Conservation (phyloP, 805 yeast genomes). For the Yarrowia osloensis region DNA sequence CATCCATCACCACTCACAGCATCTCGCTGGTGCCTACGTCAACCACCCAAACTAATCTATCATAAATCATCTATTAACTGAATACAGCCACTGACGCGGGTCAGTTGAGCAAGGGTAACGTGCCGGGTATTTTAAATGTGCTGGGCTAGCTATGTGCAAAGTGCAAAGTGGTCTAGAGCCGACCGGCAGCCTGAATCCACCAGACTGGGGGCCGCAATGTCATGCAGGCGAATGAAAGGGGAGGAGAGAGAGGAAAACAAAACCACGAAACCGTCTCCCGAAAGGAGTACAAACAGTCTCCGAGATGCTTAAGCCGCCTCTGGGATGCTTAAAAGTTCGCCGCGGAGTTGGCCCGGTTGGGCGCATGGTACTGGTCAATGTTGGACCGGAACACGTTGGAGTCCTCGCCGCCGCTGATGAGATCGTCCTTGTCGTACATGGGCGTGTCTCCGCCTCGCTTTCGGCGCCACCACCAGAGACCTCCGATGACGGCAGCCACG, state of each 20-base stretch:
- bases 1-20: no score
- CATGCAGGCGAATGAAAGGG: background rate
- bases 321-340: slow-evolving; percentile 37
- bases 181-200: background rate
- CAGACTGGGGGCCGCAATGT: background rate
- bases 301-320: no score
- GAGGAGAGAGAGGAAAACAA: no score
- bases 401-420: slow-evolving; percentile 31
- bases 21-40: no score
- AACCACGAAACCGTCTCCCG: no score
- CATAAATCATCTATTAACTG: slow-evolving; percentile 30
- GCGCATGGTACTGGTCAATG: slow-evolving; percentile 41
- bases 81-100: slow-evolving; percentile 15
- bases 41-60: background rate
- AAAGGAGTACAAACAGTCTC: no score
- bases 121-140: slow-evolving; percentile 16
- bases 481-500: slow-evolving; percentile 44
- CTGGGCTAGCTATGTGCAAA: slow-evolving; percentile 36
- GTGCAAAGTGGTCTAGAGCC: slow-evolving; percentile 37
- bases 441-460: slow-evolving; percentile 31
- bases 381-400: slow-evolving; percentile 40
- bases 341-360: slow-evolving; percentile 37
- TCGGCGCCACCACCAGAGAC: slow-evolving; percentile 33
- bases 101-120: slow-evolving; percentile 3
- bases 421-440: slow-evolving; percentile 34